Evolutionary conservation across 169 alveolate genomes (phyloP).

Genomic region (Perkinsus marinus): DNA sequence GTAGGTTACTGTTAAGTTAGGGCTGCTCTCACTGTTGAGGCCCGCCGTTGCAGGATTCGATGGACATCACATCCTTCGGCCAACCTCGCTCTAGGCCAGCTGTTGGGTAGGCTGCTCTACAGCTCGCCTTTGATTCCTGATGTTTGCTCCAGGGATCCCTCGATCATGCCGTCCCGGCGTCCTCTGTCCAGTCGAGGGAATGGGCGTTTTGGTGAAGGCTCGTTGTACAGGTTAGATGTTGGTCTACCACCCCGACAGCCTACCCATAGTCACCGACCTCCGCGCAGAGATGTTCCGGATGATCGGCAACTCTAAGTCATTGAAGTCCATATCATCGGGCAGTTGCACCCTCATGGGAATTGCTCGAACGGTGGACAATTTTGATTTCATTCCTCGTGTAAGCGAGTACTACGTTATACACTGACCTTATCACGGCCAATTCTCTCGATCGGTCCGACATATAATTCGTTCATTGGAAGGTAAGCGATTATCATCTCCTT

Average conservation of each 20-base stretch:
- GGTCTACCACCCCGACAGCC: background rate
- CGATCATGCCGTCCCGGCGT: background rate
- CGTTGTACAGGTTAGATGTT: background rate
- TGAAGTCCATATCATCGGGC: background rate
- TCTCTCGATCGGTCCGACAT: background rate
- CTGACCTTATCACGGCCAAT: background rate
- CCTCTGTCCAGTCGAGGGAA: background rate
- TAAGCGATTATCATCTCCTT: background rate
- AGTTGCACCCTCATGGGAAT: background rate
- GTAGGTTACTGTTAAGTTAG: background rate
- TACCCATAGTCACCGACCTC: background rate
- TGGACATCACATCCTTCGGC: background rate
- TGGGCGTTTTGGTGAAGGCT: background rate
- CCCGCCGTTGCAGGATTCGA: background rate
- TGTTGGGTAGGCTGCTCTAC: background rate
- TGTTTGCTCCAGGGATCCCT: background rate
- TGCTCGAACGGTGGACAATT: too few species aligned
- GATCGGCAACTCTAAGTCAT: background rate
- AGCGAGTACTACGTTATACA: background rate
- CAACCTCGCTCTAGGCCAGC: background rate
- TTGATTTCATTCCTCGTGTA: background rate
- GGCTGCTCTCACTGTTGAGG: too few species aligned
- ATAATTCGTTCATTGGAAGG: background rate
- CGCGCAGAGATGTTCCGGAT: background rate
- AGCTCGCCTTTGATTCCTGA: too few species aligned